phyloP scores from a whole-genome alignment of 306 rosid species.

The Astragalus membranaceus region DNA sequence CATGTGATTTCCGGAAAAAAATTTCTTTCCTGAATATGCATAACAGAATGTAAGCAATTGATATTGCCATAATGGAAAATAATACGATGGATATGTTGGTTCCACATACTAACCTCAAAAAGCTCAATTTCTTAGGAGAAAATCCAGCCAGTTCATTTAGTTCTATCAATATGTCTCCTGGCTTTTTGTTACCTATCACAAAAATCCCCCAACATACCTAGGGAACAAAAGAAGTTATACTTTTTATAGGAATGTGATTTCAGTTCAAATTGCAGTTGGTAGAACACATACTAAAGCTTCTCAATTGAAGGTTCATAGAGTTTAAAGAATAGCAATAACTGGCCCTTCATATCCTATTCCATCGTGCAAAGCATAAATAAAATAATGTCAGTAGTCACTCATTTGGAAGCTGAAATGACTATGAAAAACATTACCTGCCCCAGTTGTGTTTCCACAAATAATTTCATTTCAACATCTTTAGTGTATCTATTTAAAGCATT shows the following conservation, averaged over 20 bases:
- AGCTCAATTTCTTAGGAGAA: conserved; percentile 64
- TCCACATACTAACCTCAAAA: conserved; percentile 71
- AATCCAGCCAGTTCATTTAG: conserved; percentile 82
- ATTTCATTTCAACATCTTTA: too few species aligned
- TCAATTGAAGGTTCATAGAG: conserved; percentile 61
- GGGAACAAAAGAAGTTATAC: too few species aligned
- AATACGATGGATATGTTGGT: background rate
- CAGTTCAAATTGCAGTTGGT: background rate
- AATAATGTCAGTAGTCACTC: background rate
- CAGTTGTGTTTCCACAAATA: too few species aligned
- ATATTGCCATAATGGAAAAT: background rate
- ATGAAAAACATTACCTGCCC: too few species aligned
- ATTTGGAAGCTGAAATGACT: too few species aligned
- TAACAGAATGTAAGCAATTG: background rate
- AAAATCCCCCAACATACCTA: conserved; percentile 79
- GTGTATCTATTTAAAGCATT: too few species aligned
- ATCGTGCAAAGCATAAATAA: background rate
- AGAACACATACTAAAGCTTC: conserved; percentile 53
- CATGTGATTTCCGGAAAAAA: conserved; percentile 81
- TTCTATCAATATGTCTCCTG: conserved; percentile 56
- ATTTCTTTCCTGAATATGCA: conserved; percentile 65
- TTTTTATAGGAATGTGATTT: too few species aligned
- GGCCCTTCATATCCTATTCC: conserved; percentile 68
- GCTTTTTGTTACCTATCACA: conserved; percentile 59
- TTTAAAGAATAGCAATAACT: conserved; percentile 70